A percentile compares a stretch with the other conserved stretches of the same genome.
Conservation (phyloP, 164 flowering plant genomes). For the Kalanchoe fedtschenkoi region DNA sequence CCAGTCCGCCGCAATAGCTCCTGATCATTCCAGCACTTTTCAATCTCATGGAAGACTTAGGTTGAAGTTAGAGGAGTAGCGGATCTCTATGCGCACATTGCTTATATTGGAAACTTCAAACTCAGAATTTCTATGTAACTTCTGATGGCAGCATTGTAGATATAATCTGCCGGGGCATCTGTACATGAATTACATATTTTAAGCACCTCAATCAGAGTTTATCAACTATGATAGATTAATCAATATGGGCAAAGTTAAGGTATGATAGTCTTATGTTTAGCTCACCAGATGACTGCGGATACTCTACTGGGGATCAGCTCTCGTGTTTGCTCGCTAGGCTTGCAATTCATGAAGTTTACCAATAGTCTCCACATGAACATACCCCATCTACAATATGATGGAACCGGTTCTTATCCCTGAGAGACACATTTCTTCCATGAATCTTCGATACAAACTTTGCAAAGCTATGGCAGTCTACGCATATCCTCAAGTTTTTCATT, state of each 20-base stretch:
- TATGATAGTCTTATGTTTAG: no score
- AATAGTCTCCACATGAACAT: constrained; percentile 62
- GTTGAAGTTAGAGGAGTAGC: not conserved
- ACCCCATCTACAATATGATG: constrained; percentile 39
- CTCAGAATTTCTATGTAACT: not conserved
- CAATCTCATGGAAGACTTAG: not conserved
- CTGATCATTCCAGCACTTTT: not conserved
- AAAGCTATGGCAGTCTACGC: constrained; percentile 65
- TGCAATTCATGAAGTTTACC: constrained; percentile 39
- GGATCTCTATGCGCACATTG: not conserved
- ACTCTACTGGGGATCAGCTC: no score
- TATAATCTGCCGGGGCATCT: not conserved
- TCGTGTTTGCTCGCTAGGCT: no score
- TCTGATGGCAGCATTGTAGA: not conserved
- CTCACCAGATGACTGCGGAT: no score
- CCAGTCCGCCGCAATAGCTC: not conserved
- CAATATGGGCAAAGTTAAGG: no score
- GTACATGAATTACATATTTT: not conserved
- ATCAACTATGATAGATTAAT: no score
- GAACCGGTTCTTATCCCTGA: constrained; percentile 53
- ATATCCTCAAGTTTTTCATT: constrained; percentile 54
- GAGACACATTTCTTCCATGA: constrained; percentile 28
- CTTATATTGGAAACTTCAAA: not conserved
- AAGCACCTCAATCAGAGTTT: no score
- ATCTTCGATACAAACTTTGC: constrained; percentile 40